Percentiles rank a stretch among this genome's conserved stretches.
These are phyloP conservation scores for Ophiostoma piceae DNA, from an alignment of 2,329 filamentous ascomycete species.

Conservation along the genomic window DNA sequence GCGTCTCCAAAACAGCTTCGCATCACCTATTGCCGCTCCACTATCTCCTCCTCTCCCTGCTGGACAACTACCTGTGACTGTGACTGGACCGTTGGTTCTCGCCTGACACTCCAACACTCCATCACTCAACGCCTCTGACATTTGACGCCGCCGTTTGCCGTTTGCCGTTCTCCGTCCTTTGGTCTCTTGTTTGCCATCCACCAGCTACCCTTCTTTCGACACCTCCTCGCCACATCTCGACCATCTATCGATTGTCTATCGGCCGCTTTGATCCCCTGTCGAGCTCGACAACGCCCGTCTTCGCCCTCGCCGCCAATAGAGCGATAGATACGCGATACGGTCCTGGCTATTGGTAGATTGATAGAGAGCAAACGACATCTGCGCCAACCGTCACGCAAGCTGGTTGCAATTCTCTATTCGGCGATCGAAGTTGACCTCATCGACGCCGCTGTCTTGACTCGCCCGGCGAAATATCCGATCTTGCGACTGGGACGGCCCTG, in stretches of 20 bases:
- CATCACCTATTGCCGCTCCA: conserved; percentile 11
- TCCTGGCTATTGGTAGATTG: background rate
- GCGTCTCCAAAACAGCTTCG: conserved; percentile 10
- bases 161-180: background rate
- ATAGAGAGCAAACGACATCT: background rate
- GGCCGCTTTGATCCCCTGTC: background rate
- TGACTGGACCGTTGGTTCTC: background rate
- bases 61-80: background rate
- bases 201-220: background rate
- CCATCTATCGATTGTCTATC: background rate
- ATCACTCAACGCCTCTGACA: background rate
- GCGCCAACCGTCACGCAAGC: background rate
- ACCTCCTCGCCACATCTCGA: background rate
- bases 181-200: background rate
- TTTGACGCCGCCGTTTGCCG: background rate
- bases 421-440: background rate
- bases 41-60: conserved; percentile 3
- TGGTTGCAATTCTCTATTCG: background rate
- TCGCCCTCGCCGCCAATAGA: background rate
- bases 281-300: background rate
- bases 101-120: background rate
- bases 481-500: background rate
- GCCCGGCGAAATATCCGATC: background rate
- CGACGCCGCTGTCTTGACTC: background rate
- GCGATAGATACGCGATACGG: background rate